A percentile compares a stretch with the other conserved stretches of the same genome.
Conservation (phyloP, 768 basidiomycete species). For the Tulasnella sp. region DNA sequence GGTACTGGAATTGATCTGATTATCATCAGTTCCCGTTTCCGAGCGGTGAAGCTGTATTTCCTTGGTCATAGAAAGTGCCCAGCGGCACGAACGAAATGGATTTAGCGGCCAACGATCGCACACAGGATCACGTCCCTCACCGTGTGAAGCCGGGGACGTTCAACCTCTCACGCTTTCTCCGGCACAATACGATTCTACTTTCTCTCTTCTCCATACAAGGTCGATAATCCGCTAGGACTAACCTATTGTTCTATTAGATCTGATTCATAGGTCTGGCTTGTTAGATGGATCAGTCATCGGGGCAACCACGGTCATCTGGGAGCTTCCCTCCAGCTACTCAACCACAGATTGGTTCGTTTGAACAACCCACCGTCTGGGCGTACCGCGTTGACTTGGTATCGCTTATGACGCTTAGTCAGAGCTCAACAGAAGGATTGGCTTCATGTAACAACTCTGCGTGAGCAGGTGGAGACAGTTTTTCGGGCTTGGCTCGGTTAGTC, state of each 20-base stretch:
- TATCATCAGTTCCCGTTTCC: background rate
- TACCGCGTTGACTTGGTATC: slow-evolving; percentile 5
- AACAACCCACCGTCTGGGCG: background rate
- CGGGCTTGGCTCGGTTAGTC: slow-evolving; percentile 64
- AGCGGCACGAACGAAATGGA: background rate
- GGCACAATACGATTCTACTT: background rate
- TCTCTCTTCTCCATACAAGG: too few species aligned
- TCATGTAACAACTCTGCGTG: slow-evolving; percentile 61
- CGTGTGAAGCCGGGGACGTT: background rate
- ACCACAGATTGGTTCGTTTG: slow-evolving; percentile 68
- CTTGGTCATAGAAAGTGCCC: background rate
- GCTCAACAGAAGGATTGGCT: slow-evolving; percentile 76
- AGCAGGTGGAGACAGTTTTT: slow-evolving; percentile 62
- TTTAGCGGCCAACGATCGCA: too few species aligned
- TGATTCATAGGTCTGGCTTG: too few species aligned
- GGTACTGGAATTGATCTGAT: background rate
- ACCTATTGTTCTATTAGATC: too few species aligned
- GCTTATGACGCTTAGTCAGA: slow-evolving; percentile 42
- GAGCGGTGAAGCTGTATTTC: too few species aligned
- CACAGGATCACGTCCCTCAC: background rate
- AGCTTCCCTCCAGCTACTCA: slow-evolving; percentile 65
- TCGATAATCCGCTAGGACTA: too few species aligned
- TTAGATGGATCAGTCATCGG: too few species aligned
- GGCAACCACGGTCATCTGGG: too few species aligned
- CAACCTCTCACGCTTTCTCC: background rate